phyloP scores from a whole-genome alignment of 768 basidiomycete genomes.

The Boletus sp. region DNA sequence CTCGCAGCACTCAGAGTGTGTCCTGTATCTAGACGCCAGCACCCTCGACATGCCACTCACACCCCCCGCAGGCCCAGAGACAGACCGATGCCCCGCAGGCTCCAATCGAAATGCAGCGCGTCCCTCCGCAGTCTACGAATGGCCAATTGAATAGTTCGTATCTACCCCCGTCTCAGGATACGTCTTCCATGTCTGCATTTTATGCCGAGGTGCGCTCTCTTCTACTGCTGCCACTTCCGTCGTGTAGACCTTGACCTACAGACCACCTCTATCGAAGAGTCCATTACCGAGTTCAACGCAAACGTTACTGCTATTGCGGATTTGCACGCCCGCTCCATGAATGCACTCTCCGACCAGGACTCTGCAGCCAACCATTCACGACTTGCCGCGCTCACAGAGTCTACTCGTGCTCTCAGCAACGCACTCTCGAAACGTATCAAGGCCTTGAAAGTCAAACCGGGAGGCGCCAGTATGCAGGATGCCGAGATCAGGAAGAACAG shows the following conservation, averaged over 20 bases:
- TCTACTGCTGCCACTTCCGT: not conserved
- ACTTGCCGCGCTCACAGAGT: conserved; percentile 55
- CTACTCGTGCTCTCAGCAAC: conserved; percentile 58
- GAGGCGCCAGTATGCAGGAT: conserved; percentile 35
- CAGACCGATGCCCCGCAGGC: conserved; percentile 30
- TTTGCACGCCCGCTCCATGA: conserved; percentile 48
- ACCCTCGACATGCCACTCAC: conserved; percentile 40
- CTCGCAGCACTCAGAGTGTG: conserved; percentile 79
- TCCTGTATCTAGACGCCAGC: conserved; percentile 37
- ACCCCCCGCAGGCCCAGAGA: conserved; percentile 52
- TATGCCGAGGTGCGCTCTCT: conserved; percentile 29
- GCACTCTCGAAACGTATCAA: conserved; percentile 59
- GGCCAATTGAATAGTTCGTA: conserved; percentile 2
- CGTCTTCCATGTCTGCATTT: conserved; percentile 31
- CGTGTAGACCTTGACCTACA: conserved; percentile 15
- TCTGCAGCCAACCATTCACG: conserved; percentile 40
- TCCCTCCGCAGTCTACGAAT: conserved; percentile 8
- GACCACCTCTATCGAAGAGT: conserved; percentile 50
- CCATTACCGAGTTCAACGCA: conserved; percentile 40
- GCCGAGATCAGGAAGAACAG: conserved; percentile 43
- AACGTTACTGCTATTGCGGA: conserved; percentile 47
- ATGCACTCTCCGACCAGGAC: conserved; percentile 46
- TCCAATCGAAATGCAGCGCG: conserved; percentile 27
- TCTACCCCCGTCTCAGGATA: conserved; percentile 8
- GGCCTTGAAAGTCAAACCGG: conserved; percentile 43